A percentile compares a stretch with the other conserved stretches of the same genome.
Evolutionary conservation across 371 early-diverging fungal genomes (phyloP).

Genomic region (Basidiobolus meristosporus): DNA sequence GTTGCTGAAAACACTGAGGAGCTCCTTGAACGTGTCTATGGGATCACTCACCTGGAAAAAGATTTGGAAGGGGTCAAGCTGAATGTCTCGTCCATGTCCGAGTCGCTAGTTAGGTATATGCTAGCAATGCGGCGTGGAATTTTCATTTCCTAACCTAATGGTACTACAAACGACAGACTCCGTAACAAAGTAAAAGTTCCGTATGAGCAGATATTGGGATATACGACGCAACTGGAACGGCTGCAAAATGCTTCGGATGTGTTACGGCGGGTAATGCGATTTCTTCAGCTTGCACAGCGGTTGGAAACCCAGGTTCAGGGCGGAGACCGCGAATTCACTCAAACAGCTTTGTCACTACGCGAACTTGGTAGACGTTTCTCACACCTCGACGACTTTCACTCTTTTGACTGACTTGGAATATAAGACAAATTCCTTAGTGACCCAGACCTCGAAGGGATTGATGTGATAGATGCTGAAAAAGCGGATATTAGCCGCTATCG

Average conservation of each 20-base stretch:
- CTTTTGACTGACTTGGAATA: neutral
- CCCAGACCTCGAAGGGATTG: slow-evolving; percentile 40
- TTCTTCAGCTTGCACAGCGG: slow-evolving; percentile 31
- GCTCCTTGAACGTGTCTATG: no score
- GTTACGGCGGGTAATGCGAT: slow-evolving; percentile 39
- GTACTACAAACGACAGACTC: slow-evolving; percentile 12
- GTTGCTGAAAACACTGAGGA: no score
- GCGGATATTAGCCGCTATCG: slow-evolving; percentile 20
- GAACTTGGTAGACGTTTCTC: slow-evolving; percentile 19
- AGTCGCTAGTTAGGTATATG: no score
- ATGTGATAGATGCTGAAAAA: slow-evolving; percentile 29
- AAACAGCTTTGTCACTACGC: slow-evolving; percentile 29
- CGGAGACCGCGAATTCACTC: slow-evolving; percentile 26
- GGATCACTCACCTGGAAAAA: no score
- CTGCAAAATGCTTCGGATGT: slow-evolving; percentile 38
- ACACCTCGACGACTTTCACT: neutral
- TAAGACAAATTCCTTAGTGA: slow-evolving; percentile 30
- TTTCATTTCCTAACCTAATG: no score
- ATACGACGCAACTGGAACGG: slow-evolving; percentile 36
- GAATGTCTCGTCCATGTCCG: no score
- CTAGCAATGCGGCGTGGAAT: no score
- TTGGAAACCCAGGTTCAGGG: slow-evolving; percentile 33
- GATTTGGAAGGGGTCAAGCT: no score
- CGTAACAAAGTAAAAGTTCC: slow-evolving; percentile 34
- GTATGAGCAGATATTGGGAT: slow-evolving; percentile 29